Evolutionary conservation across 176 grass and related monocot genomes (phyloP).

Genomic region (Carex parvula): DNA sequence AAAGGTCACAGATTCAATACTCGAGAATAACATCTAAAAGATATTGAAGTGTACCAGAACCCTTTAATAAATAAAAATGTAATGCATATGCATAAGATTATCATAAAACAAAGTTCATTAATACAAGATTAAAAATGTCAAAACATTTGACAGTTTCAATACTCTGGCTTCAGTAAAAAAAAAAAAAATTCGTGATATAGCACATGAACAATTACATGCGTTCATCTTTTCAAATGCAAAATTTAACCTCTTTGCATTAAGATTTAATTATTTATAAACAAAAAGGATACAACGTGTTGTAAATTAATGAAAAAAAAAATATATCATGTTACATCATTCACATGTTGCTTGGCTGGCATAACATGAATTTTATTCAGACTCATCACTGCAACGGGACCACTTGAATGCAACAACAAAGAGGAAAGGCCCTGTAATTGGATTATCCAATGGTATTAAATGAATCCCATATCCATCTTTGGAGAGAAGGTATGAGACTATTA

Average conservation of each 20-base stretch:
- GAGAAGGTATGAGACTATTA: neutral
- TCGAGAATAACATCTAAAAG: no score
- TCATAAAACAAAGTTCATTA: neutral
- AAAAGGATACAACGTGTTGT: neutral
- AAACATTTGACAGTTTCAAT: neutral
- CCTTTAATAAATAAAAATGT: no score
- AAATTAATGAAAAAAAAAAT: neutral
- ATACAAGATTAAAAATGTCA: neutral
- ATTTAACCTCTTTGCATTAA: neutral
- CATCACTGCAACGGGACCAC: neutral
- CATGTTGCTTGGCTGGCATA: conserved; percentile 19
- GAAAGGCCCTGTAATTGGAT: neutral
- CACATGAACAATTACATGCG: neutral
- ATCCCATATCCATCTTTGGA: neutral
- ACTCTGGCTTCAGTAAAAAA: neutral
- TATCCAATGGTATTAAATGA: conserved; percentile 9
- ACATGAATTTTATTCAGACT: neutral
- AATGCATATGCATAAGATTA: neutral
- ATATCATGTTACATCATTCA: conserved; percentile 8
- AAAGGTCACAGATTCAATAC: no score
- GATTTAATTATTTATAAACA: neutral
- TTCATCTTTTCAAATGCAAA: neutral
- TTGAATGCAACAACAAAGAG: neutral
- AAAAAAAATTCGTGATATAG: neutral
- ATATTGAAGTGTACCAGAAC: no score